Evolutionary conservation across 177 flowering plant genomes (phyloP).

Genomic region (Vitis hybrid): DNA sequence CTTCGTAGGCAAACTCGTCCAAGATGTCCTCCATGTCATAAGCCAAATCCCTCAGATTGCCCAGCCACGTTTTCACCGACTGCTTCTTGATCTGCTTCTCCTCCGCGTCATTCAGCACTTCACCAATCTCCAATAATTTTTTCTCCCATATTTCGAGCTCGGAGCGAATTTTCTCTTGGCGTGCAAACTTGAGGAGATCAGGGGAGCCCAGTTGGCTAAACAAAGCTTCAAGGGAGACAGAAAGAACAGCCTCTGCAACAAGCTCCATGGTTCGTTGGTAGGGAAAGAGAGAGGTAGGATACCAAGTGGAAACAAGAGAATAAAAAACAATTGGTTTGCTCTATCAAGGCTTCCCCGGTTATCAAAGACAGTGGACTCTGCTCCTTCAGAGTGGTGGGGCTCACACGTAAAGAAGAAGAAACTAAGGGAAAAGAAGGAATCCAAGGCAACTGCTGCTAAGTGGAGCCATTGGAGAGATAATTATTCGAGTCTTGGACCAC

Average conservation of each 20-base stretch:
- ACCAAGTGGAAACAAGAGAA: no score
- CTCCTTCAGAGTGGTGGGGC: no score
- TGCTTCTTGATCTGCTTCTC: conserved; percentile 5
- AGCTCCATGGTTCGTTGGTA: not conserved
- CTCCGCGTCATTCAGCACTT: conserved; percentile 18
- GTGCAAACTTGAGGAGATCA: not conserved
- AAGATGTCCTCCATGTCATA: conserved; percentile 4
- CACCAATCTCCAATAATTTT: not conserved
- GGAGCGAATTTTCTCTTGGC: not conserved
- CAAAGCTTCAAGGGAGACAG: not conserved
- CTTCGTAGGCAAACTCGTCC: not conserved
- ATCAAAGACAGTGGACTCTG: no score
- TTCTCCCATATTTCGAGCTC: conserved; percentile 3
- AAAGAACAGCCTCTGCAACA: not conserved
- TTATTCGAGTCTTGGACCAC: no score
- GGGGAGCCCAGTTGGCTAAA: no score
- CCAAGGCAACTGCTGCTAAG: no score
- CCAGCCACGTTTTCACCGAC: conserved; percentile 15
- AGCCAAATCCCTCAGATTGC: conserved; percentile 4
- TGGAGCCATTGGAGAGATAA: no score
- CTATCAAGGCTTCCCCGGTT: no score
- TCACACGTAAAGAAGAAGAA: no score
- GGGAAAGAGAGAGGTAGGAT: no score
- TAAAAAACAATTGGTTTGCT: no score
- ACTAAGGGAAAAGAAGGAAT: no score